Evolutionary conservation across 2,329 filamentous ascomycete genomes (phyloP), one percentile per base, ranked within the genome.

Genomic region (Ophioceras dolichostomum): DNA sequence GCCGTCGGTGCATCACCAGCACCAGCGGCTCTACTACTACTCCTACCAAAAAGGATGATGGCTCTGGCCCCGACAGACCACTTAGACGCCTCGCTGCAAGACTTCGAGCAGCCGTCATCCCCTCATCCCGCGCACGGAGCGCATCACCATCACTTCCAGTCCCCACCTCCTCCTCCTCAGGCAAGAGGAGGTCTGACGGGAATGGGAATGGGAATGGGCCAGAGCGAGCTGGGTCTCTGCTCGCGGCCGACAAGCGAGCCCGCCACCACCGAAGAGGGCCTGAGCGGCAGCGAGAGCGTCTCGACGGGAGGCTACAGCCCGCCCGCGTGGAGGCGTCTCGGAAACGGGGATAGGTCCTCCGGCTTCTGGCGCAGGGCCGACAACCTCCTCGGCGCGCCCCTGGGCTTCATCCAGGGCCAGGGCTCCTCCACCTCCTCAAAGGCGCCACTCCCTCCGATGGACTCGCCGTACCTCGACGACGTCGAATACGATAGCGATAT

Each of bases 321-420:
- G 39, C 72, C 72, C 44, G 72, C 72, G 34, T 76, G 72, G 72
- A 64, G 68, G 51, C 69, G 70, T 46, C 68, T 75, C 56, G 67
- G 63, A 60, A 75, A 73, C 64, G 72, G 70, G 48, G 64, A 66
- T 46, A 64, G 67, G 51, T 72, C 65, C 54, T 70, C 62, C 49
- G 70, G 70, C 44, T 76, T 78, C 53, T 78, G 79, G 68, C 68
- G 70, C 47, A 59, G 62, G 44, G 61, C 65, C 42, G 69, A 76
- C 49, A 70, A 77, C 47, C 58, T 65, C 9, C 60, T 73, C 30
- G 67, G 64, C 41, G 57, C 65, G 45, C 19, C 12, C 39, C 45
- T 44, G 24, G 29, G 35, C 32, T 43, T 39, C 29, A 40, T 45
- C 39, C 40, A 52, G 42, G 32, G 48, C 40, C 33, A 49, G 39